phyloP scores from a whole-genome alignment of 805 yeast genomes.

The Blastobotrys mokoenaii region DNA sequence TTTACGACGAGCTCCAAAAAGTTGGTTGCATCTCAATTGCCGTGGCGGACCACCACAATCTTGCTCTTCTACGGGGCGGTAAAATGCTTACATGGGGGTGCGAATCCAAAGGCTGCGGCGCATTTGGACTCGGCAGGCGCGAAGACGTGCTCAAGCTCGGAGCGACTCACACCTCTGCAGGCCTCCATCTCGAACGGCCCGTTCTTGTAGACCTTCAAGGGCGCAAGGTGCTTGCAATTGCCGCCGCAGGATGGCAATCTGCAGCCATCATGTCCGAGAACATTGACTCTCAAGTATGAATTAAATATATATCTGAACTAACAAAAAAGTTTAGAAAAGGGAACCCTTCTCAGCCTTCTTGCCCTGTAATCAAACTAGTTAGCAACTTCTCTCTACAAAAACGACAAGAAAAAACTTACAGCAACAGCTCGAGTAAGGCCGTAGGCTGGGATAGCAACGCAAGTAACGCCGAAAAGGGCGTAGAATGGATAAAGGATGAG shows the following conservation, averaged over 20 bases:
- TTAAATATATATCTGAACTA: neutral
- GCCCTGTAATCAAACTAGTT: neutral
- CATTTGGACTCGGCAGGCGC: conserved; percentile 53
- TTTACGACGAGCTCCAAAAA: conserved; percentile 38
- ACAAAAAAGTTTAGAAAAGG: neutral
- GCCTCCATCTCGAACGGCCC: conserved; percentile 32
- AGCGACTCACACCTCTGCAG: conserved; percentile 16
- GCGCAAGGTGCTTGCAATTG: conserved; percentile 42
- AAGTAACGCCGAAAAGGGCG: conserved; percentile 59
- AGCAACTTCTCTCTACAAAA: neutral
- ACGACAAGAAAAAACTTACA: neutral
- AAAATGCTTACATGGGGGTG: conserved; percentile 58
- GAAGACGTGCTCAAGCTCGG: conserved; percentile 12
- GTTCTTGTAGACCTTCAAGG: conserved; percentile 29
- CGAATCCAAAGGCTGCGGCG: conserved; percentile 56
- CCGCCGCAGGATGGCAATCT: conserved; percentile 79
- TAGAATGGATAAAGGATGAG: conserved; percentile 68
- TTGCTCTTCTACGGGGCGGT: conserved; percentile 56
- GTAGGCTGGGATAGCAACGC: conserved; percentile 54
- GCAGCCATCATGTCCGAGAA: conserved; percentile 43
- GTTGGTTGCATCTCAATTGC: conserved; percentile 46
- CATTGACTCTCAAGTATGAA: neutral
- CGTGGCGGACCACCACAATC: conserved; percentile 63
- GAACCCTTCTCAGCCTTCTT: conserved; percentile 6
- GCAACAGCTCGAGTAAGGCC: conserved; percentile 61